Base-by-base conservation (phyloP, 164 flowering plant species). In the Nymphaea thermarum region DNA sequence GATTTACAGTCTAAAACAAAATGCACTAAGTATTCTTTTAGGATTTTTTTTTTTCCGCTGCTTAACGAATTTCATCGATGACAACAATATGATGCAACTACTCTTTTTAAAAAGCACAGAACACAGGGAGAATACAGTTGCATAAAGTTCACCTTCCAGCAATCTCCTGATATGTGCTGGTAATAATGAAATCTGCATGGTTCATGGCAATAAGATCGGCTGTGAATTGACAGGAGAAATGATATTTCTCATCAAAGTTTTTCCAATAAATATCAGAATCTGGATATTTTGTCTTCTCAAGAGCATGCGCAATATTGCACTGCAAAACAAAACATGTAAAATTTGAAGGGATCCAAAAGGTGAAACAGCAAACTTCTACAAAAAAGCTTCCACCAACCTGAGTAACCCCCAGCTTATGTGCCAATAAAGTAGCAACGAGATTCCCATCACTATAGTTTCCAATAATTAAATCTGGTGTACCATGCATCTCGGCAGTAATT, bases 381-480 rank as follows among this genome's bases (percentile, higher is more conserved):
- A 47, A 47, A 47, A 14, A 14, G 11, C 6, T 2, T 7, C 62
- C 44, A 71, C 80, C 12, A 63, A 89, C 98, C 98, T 94, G 96
- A 8, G 98, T 95, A 51, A 95, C 96, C 43, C 94, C 94, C 66
- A 92, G 72, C 72, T 82, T 87, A 74, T 90, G 94, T 17, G 99
- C 99, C n/a, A 95, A 76, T 83, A 95, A 75, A 10, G 98, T 86
- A 59, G 99, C 98, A 57, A 89, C 98, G 60, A 95, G 86, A 79
- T 95, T 95, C 63, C 99, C 99, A 78, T 95, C 99, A 75, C 97
- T 92, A 79, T 95, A 95, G 77, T 95, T 95, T 55, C 99, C 98
- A 65, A 95, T 86, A 70, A 95, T 86, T 67, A 95, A 79, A 81
- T 95, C 99, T 44, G 99, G 97, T 76, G 87, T 88, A 15, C 80